Conservation (phyloP, 768 basidiomycete genomes). For the Pulveroboletus sp. region DNA sequence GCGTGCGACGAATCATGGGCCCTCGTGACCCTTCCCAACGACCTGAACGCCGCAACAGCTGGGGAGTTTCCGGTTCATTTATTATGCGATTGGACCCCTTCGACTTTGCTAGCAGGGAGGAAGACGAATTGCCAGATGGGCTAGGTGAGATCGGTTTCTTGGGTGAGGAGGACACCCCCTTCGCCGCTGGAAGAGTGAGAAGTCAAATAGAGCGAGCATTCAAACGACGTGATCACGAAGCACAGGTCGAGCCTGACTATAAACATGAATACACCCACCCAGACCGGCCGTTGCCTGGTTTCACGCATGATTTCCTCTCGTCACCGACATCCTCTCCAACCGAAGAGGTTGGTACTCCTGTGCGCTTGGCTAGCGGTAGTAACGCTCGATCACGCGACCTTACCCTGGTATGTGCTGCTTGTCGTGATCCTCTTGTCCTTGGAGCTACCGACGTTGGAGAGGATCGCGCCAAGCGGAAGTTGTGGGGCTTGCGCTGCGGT, state of each 20-base stretch:
- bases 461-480: constrained; percentile 41
- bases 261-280: constrained; percentile 63
- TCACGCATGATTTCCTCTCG: constrained; percentile 61
- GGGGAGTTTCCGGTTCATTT: constrained; percentile 25
- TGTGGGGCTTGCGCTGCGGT: constrained; percentile 75
- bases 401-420: constrained; percentile 62
- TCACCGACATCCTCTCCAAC: constrained; percentile 26
- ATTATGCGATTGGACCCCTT: constrained; percentile 29
- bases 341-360: constrained; percentile 42
- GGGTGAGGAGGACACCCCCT: constrained; percentile 11
- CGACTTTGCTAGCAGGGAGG: constrained; percentile 15
- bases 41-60: constrained; percentile 14
- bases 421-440: constrained; percentile 59
- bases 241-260: constrained; percentile 40
- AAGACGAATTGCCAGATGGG: constrained; percentile 12
- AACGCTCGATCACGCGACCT: constrained; percentile 29
- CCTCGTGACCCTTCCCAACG: constrained; percentile 11
- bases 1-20: constrained; percentile 28
- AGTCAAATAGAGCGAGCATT: constrained; percentile 21
- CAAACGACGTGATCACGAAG: constrained; percentile 14
- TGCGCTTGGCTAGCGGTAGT: constrained; percentile 21
- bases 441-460: constrained; percentile 44
- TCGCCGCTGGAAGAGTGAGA: constrained; percentile 14
- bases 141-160: constrained; percentile 16
- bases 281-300: constrained; percentile 49